Evolutionary conservation across 2,329 filamentous ascomycete genomes (phyloP).

Genomic region (Stachybotrys chartarum): DNA sequence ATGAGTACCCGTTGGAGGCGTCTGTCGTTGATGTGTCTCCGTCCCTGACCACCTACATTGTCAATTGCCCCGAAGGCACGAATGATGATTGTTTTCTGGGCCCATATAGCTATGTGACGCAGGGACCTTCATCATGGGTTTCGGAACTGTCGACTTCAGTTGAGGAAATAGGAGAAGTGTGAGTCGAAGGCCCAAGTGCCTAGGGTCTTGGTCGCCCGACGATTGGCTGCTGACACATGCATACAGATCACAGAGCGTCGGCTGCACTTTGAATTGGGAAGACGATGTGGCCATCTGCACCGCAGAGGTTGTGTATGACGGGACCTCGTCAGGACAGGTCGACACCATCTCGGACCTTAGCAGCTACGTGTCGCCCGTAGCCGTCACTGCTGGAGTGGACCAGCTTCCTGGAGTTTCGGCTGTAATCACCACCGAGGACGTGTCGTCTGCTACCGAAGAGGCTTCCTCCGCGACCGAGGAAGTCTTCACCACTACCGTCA

Average conservation of each 20-base stretch:
- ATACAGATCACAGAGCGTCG: slow-evolving; percentile 9
- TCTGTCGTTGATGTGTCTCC: slow-evolving; percentile 20
- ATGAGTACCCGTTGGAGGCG: slow-evolving; percentile 14
- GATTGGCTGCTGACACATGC: background rate
- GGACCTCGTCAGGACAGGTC: background rate
- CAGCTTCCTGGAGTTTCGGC: background rate
- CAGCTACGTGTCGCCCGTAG: slow-evolving; percentile 18
- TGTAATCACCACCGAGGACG: background rate
- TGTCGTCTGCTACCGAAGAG: background rate
- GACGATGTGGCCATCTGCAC: slow-evolving; percentile 17
- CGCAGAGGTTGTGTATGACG: background rate
- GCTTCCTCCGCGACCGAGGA: slow-evolving; percentile 3
- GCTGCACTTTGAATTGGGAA: slow-evolving; percentile 17
- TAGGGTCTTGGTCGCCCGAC: background rate
- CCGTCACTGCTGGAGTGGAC: slow-evolving; percentile 20
- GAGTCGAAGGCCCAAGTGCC: background rate
- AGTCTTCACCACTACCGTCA: background rate
- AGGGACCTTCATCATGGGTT: slow-evolving; percentile 18
- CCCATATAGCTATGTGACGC: slow-evolving; percentile 11
- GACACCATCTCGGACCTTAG: background rate
- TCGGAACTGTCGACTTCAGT: slow-evolving; percentile 2
- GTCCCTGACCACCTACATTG: slow-evolving; percentile 20
- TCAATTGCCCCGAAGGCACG: slow-evolving; percentile 15
- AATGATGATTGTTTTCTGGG: slow-evolving; percentile 16
- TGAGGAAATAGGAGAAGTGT: background rate